phyloP scores from a whole-genome alignment of 371 early-diverging fungal genomes.

The Mucor plumbeus region DNA sequence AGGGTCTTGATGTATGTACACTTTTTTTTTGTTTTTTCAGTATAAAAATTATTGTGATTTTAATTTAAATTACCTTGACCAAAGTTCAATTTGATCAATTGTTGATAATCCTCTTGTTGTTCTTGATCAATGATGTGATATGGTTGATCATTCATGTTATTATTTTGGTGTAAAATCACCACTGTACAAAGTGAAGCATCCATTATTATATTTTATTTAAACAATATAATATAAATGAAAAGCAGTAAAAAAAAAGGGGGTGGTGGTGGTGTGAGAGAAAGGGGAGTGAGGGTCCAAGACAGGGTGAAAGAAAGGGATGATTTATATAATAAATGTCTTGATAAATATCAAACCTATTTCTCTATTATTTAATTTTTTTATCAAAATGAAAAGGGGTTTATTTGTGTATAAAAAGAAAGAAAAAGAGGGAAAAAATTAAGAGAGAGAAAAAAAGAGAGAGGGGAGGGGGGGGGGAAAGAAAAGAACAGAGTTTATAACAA shows the following conservation, averaged over 20 bases:
- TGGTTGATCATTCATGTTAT: conserved; percentile 9
- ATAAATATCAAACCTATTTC: neutral
- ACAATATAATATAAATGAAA: conserved; percentile 5
- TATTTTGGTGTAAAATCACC: conserved; percentile 25
- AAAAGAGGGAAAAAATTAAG: conserved; percentile 1
- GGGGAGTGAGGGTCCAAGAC: conserved; percentile 18
- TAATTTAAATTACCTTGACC: conserved; percentile 29
- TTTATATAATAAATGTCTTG: conserved; percentile 21
- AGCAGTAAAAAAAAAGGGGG: conserved; percentile 6
- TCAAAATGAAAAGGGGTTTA: conserved; percentile 2
- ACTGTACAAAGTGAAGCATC: conserved; percentile 31
- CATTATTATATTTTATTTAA: conserved; percentile 15
- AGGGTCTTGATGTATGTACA: conserved; percentile 8
- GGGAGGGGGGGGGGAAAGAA: neutral
- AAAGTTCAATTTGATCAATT: conserved; percentile 29
- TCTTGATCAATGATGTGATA: conserved; percentile 1
- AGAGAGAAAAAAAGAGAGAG: conserved; percentile 2
- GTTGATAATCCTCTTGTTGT: conserved; percentile 17
- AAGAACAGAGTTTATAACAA: neutral
- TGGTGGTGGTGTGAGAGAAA: conserved; percentile 5
- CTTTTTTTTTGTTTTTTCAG: conserved; percentile 2
- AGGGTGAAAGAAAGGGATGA: conserved; percentile 10
- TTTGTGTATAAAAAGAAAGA: neutral
- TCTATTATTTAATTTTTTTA: neutral
- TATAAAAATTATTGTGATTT: conserved; percentile 6